phyloP scores from a whole-genome alignment of 2,329 filamentous ascomycete genomes.

The Talaromyces verruculosus region DNA sequence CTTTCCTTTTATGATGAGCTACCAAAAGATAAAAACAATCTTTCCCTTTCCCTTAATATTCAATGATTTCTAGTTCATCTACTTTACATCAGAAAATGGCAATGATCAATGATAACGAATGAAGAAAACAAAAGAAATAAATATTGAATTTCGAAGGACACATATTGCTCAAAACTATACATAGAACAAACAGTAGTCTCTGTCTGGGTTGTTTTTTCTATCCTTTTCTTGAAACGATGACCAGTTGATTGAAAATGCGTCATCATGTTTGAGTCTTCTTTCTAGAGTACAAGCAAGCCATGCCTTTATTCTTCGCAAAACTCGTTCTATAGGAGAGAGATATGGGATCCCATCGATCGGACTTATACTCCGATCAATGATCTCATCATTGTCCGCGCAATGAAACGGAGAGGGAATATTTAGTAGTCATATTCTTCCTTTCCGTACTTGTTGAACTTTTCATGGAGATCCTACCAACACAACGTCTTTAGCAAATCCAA shows the following conservation, averaged over 20 bases:
- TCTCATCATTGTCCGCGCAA: neutral
- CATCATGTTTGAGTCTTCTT: neutral
- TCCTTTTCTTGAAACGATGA: constrained; percentile 3
- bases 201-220: neutral
- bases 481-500: neutral
- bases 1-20: neutral
- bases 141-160: constrained; percentile 9
- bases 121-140: constrained; percentile 15
- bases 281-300: constrained; percentile 19
- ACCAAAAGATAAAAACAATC: constrained; percentile 7
- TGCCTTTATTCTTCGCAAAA: neutral
- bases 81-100: neutral
- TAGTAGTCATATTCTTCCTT: constrained; percentile 75
- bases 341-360: neutral
- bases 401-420: neutral
- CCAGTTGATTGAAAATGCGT: neutral
- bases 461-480: constrained; percentile 71
- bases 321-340: constrained; percentile 5
- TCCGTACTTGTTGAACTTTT: constrained; percentile 99
- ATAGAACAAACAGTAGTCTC: constrained; percentile 18
- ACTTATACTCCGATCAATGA: constrained; percentile 4
- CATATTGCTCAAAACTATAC: constrained; percentile 19
- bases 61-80: neutral
- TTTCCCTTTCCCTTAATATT: neutral
- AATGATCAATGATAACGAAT: constrained; percentile 8